Evolutionary conservation across 2,329 filamentous ascomycete species (phyloP).

Genomic region (Waltergamsia citrina): DNA sequence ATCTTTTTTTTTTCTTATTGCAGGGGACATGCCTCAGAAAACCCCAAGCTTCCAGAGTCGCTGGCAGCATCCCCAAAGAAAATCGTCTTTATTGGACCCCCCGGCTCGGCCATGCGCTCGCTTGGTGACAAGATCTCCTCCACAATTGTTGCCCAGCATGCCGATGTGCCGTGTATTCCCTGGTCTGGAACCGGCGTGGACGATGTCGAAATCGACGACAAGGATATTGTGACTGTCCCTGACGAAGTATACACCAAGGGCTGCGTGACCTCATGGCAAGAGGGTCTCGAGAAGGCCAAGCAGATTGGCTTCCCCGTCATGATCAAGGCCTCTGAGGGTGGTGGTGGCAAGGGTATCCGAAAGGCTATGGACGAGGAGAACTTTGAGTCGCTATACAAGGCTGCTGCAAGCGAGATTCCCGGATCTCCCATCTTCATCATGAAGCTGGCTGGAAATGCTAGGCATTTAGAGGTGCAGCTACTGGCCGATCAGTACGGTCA

Average conservation of each 20-base stretch:
- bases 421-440: constrained; percentile 99
- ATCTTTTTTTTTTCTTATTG: no score
- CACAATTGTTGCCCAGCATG: constrained; percentile 97
- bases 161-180: constrained; percentile 93
- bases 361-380: constrained; percentile 81
- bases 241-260: constrained; percentile 82
- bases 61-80: constrained; percentile 94
- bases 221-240: constrained; percentile 86
- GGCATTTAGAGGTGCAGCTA: constrained; percentile 95
- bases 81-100: constrained; percentile 98
- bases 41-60: constrained; percentile 93
- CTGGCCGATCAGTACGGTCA: constrained; percentile 98
- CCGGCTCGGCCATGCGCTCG: constrained; percentile 96
- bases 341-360: constrained; percentile 97
- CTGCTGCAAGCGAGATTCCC: constrained; percentile 92
- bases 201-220: constrained; percentile 64
- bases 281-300: constrained; percentile 78
- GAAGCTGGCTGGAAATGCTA: constrained; percentile 94
- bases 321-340: constrained; percentile 99
- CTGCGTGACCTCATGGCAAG: constrained; percentile 81
- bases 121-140: constrained; percentile 99
- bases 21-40: constrained; percentile 96
- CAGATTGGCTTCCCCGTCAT: constrained; percentile 98
- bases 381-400: constrained; percentile 85
- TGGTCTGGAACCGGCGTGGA: constrained; percentile 95